phyloP scores from a whole-genome alignment of 2,329 filamentous ascomycete species.

The Scopulariopsis brevicaulis region DNA sequence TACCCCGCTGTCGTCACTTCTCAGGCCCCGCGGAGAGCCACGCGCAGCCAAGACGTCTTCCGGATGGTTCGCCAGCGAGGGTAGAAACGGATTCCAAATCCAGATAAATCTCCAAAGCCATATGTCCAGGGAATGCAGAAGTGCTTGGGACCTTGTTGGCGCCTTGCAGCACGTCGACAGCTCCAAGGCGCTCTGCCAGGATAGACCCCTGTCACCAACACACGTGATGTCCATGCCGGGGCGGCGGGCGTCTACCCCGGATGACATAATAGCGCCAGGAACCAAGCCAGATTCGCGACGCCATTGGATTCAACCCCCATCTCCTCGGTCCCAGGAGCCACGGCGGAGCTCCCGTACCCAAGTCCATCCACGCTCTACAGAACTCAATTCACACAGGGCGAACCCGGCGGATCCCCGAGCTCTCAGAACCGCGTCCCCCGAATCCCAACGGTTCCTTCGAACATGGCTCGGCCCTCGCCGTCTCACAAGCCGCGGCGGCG shows the following conservation, averaged over 20 bases:
- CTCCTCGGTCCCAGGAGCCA: background rate
- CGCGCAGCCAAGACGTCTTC: background rate
- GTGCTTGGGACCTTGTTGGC: background rate
- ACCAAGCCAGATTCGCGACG: background rate
- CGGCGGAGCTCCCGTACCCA: background rate
- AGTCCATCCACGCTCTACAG: background rate
- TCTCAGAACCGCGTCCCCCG: background rate
- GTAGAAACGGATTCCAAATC: background rate
- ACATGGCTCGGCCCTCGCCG: slow-evolving; percentile 40
- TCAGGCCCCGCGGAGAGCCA: background rate
- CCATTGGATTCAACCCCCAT: background rate
- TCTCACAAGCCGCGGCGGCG: slow-evolving; percentile 50
- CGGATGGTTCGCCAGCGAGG: background rate
- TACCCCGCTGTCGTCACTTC: background rate
- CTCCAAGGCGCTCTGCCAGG: background rate
- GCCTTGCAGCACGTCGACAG: background rate
- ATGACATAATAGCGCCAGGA: slow-evolving; percentile 1
- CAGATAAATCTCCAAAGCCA: background rate
- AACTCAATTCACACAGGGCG: background rate
- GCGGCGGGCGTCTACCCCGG: background rate
- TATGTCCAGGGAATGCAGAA: background rate
- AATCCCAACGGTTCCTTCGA: slow-evolving; percentile 12
- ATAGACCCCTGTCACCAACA: background rate
- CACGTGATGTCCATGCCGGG: background rate
- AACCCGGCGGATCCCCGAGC: background rate